A percentile compares a stretch with the other conserved stretches of the same genome.
phyloP scores from a whole-genome alignment of 1,284 basidiomycete species.

The Golubevia sp. region DNA sequence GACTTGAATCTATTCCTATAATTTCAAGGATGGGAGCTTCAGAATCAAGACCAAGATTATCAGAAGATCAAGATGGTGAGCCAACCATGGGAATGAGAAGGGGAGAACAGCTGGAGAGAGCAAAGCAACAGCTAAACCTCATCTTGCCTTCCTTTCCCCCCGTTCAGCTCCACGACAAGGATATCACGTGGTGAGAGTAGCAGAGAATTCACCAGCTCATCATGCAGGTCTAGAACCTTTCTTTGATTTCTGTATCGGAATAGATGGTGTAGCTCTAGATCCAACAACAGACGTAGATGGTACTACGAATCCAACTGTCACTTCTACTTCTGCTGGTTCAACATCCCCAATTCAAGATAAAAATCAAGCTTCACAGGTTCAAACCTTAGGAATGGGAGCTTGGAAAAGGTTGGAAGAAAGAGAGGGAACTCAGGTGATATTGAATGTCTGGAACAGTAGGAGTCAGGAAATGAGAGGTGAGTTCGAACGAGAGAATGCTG shows the following conservation, averaged over 20 bases:
- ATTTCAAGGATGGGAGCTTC: no score
- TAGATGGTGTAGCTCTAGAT: constrained; percentile 65
- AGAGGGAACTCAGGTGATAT: constrained; percentile 76
- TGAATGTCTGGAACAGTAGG: constrained; percentile 91
- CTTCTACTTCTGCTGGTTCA: neutral
- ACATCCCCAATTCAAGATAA: neutral
- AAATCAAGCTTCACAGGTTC: neutral
- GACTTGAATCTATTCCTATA: no score
- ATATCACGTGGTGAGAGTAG: constrained; percentile 60
- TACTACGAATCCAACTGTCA: constrained; percentile 65
- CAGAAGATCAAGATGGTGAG: no score
- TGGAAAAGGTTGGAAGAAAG: constrained; percentile 73
- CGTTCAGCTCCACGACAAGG: constrained; percentile 48
- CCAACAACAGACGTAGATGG: constrained; percentile 13
- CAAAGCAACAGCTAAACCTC: no score
- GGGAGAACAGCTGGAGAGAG: no score
- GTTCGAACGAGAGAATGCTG: constrained; percentile 42
- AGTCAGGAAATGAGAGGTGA: constrained; percentile 78
- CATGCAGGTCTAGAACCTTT: constrained; percentile 87
- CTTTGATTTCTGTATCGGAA: constrained; percentile 94
- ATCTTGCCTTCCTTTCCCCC: no score
- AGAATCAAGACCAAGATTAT: no score
- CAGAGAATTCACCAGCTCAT: constrained; percentile 64
- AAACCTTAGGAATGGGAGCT: constrained; percentile 27
- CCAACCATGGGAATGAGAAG: no score